A percentile compares a stretch with the other conserved stretches of the same genome.
Evolutionary conservation across 805 yeast genomes (phyloP).

Genomic region (Ogataea zsoltii): DNA sequence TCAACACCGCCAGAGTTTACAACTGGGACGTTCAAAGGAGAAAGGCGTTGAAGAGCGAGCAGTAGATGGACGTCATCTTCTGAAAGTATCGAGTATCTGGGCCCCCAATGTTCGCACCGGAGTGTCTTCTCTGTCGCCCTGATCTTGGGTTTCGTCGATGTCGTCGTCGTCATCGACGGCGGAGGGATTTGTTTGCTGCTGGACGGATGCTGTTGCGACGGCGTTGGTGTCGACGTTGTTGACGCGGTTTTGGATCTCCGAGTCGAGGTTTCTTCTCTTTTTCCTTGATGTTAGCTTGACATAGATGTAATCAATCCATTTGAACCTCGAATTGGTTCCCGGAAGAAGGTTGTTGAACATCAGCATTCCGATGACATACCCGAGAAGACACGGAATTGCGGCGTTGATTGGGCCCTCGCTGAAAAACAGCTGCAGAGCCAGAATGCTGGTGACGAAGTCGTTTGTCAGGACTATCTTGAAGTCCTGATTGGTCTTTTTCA

Average conservation of each 20-base stretch:
- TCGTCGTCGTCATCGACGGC: constrained; percentile 30
- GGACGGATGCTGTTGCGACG: constrained; percentile 4
- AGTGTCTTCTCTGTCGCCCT: constrained; percentile 50
- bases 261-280: constrained; percentile 10
- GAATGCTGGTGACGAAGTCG: constrained; percentile 31
- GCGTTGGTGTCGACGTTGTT: constrained; percentile 9
- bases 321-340: constrained; percentile 36
- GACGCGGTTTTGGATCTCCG: constrained; percentile 15
- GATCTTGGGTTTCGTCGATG: constrained; percentile 29
- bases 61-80: constrained; percentile 35
- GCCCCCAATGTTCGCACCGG: constrained; percentile 62
- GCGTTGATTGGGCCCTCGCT: constrained; percentile 45
- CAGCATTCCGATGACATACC: constrained; percentile 46
- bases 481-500: constrained; percentile 19
- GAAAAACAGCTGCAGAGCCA: constrained; percentile 38
- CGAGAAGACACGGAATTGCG: constrained; percentile 38
- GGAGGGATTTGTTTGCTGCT: constrained; percentile 8
- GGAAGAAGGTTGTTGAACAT: constrained; percentile 45
- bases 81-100: constrained; percentile 61
- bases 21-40: constrained; percentile 87
- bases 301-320: constrained; percentile 20
- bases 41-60: constrained; percentile 44
- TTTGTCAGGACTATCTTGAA: constrained; percentile 33
- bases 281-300: constrained; percentile 11
- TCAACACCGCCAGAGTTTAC: constrained; percentile 89